Evolutionary conservation across 164 flowering plant genomes (phyloP).

Genomic region (Chloranthus sessilifolius): DNA sequence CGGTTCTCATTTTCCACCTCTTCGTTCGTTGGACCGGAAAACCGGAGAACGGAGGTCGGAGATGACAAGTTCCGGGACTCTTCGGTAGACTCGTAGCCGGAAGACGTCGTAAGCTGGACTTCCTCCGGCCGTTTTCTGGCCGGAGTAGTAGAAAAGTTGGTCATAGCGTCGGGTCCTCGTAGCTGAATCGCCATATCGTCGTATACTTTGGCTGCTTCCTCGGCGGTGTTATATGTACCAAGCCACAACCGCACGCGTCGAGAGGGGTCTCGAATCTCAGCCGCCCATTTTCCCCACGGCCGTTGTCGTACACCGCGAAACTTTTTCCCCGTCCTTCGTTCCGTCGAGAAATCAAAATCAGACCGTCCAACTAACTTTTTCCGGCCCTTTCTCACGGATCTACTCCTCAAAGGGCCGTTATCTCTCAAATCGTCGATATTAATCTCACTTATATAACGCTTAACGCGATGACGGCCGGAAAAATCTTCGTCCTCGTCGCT

Average conservation of each 20-base stretch:
- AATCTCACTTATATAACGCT: conserved; percentile 58
- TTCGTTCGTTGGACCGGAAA: conserved; percentile 15
- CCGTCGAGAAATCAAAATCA: neutral
- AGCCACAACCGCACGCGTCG: conserved; percentile 68
- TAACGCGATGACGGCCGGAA: conserved; percentile 36
- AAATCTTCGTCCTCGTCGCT: conserved; percentile 40
- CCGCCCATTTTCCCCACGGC: conserved; percentile 98
- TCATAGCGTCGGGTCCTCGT: conserved; percentile 75
- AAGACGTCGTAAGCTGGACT: conserved; percentile 11
- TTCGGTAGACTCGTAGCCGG: conserved; percentile 49
- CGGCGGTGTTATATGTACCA: conserved; percentile 85
- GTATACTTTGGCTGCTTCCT: conserved; percentile 85
- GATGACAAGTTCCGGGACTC: conserved; percentile 48
- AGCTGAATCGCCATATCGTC: conserved; percentile 80
- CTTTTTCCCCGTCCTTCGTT: conserved; percentile 31
- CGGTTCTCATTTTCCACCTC: conserved; percentile 5
- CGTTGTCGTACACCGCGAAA: conserved; percentile 80
- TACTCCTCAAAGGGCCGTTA: neutral
- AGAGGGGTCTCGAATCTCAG: conserved; percentile 85
- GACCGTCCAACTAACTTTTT: neutral
- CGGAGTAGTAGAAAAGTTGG: conserved; percentile 41
- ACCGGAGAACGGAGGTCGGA: conserved; percentile 65
- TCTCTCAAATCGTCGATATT: conserved; percentile 22
- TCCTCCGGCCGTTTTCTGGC: conserved; percentile 13
- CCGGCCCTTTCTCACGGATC: conserved; percentile 6